These are phyloP conservation scores for Elaeagnus macrophylla DNA, from an alignment of 306 rosid genomes.

Conservation along the genomic window DNA sequence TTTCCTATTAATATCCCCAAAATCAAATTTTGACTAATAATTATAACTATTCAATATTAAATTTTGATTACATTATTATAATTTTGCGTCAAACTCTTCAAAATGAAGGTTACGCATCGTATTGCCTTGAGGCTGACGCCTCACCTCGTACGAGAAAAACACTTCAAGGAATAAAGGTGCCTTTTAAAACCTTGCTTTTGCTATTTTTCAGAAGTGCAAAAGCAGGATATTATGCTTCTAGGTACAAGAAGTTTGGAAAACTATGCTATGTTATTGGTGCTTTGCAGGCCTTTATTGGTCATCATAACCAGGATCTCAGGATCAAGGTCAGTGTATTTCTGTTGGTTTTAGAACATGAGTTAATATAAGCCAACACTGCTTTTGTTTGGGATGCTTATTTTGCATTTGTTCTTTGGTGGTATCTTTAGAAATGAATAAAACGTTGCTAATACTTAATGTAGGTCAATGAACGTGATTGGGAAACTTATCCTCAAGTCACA, in stretches of 20 bases:
- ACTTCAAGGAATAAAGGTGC: too few species aligned
- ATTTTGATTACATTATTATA: too few species aligned
- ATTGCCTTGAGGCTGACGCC: too few species aligned
- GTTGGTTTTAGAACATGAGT: too few species aligned
- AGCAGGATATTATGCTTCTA: constrained; percentile 82
- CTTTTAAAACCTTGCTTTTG: too few species aligned
- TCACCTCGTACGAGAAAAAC: too few species aligned
- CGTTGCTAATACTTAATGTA: constrained; percentile 23
- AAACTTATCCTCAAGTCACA: constrained; percentile 59
- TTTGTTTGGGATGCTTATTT: neutral
- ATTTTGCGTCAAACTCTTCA: too few species aligned
- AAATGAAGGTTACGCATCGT: too few species aligned
- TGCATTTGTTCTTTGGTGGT: neutral
- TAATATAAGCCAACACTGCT: too few species aligned
- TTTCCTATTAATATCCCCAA: too few species aligned
- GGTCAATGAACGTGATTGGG: constrained; percentile 84
- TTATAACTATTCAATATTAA: too few species aligned
- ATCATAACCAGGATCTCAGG: constrained; percentile 62
- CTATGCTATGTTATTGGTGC: constrained; percentile 87
- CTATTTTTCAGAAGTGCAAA: constrained; percentile 74
- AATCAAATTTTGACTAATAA: too few species aligned
- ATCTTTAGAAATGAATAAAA: neutral
- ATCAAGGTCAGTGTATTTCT: constrained; percentile 53
- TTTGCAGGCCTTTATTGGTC: constrained; percentile 84
- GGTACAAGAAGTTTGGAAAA: constrained; percentile 80